Evolutionary conservation across 805 yeast genomes (phyloP), one percentile per base, ranked within the genome.

Genomic region (Spathaspora boniae): DNA sequence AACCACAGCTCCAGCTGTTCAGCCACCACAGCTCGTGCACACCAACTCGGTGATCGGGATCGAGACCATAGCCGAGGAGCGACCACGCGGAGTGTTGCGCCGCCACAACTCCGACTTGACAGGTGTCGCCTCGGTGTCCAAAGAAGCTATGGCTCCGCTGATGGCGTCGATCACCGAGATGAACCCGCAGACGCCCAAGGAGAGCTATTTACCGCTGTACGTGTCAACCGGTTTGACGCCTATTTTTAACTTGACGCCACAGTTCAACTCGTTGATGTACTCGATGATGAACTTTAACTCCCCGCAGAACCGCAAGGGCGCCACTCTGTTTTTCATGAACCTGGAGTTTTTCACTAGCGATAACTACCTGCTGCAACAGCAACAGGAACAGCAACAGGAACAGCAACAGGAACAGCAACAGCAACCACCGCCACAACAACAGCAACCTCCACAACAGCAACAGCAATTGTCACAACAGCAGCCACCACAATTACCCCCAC

Each of bases 241-340:
- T 4, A 36, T 41, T 22, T 60, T 53, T 46, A 62, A 59, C 44
- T 53, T 62, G 37, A 65, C 69, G 11, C 69, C 70, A 5, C 68
- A 60, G 40, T 60, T 64, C 52, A 63, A 62, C 46, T 48, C 65
- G 9, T 51, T 64, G 55, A 64, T 65, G 67, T 55, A 62, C 43
- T 53, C 63, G 17, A 53, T 59, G 50, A 54, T 59, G 57, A 53
- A 41, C 38, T 36, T 55, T 41, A 56, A 54, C 41, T 56, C 65
- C 11, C 69, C 68, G 4, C 61, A 50, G 31, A 46, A 14, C 14
- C 28, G 30, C 22, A 12, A 29, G 21, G 27, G 41, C 45, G 50
- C 34, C 29, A 32, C 25, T n/a, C 35, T 30, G 14, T 32, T 32
- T 32, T 24, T 37, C 23, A 23, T 26, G 37, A 54, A 52, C 37